Base-by-base conservation (phyloP, 306 rosid species). In the Cicer cuneatum region DNA sequence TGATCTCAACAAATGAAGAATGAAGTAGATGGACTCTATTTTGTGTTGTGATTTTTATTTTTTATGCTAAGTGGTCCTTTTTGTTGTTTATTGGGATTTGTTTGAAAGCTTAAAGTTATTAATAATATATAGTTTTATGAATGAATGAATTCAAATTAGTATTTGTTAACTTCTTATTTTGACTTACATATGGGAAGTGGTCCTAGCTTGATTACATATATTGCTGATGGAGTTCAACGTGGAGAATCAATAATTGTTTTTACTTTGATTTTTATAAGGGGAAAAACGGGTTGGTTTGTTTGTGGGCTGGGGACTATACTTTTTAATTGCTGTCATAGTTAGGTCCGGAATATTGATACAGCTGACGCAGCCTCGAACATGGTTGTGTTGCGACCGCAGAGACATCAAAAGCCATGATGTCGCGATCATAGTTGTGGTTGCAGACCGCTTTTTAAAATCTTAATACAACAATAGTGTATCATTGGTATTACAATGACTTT, bases 91-190 rank as follows among this genome's bases (percentile, higher is more conserved):
- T 52, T 75, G 3, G 13, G 40, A 37, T 57, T 57, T 63, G 54
- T 41, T 58, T 58, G n/a, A 68, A 65, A 72, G 74, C 24, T 66
- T 64, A 67, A 60, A 69, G 21, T 10, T 14, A 63, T 51, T 52
- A 69, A 2, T 58, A 45, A 24, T 54, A 59, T 69, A 33, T 68
- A 37, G 54, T 74, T 66, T 63, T 37, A 53, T 16, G 3, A 37
- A 21, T 66, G 46, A 19, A 53, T 13, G 2, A 37, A 21, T 45
- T 81, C 60, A 42, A 69, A 42, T 68, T 42, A 21, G 61, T 42
- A 64, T 39, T 63, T 13, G 1, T 7, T 70, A 15, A 52, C 2
- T 78, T 33, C 46, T 58, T 58, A 4, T 51, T 13, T 77, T 67
- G 75, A 18, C 41, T 8, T 43, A 46, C 5, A 46, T 58, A 5